phyloP scores from a whole-genome alignment of 495 filamentous ascomycete genomes.

The Hypoxylon fragiforme region DNA sequence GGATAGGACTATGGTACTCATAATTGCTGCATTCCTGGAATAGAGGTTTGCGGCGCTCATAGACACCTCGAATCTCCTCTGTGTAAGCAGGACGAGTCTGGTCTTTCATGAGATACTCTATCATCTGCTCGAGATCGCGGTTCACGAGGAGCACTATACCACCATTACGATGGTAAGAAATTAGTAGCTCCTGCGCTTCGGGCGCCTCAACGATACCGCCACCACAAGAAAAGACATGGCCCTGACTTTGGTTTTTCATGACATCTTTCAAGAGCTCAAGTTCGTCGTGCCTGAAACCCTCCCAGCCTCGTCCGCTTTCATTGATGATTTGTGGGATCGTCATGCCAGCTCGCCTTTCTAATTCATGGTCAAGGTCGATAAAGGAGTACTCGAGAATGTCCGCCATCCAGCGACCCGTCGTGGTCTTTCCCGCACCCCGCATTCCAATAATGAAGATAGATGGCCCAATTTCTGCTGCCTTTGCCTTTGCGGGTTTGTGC shows the following conservation, averaged over 20 bases:
- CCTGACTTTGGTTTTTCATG: constrained; percentile 71
- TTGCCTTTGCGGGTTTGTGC: constrained; percentile 34
- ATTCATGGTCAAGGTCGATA: constrained; percentile 82
- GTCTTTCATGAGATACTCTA: constrained; percentile 87
- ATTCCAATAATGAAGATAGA: constrained; percentile 96
- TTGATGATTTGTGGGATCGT: constrained; percentile 86
- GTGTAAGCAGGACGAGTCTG: constrained; percentile 91
- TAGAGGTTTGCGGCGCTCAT: constrained; percentile 87
- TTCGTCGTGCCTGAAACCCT: constrained; percentile 83
- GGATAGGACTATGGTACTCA: constrained; percentile 81
- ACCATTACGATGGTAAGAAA: constrained; percentile 72
- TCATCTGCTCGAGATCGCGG: constrained; percentile 82
- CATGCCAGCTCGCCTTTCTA: constrained; percentile 71
- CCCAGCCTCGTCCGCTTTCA: constrained; percentile 70
- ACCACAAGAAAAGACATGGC: constrained; percentile 88
- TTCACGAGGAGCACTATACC: constrained; percentile 90
- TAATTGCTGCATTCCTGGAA: constrained; percentile 94
- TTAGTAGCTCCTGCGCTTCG: constrained; percentile 75
- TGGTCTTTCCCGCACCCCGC: constrained; percentile 97
- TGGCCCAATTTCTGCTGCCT: constrained; percentile 44
- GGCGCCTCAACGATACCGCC: constrained; percentile 90
- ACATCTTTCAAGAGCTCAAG: constrained; percentile 70
- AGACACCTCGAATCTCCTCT: constrained; percentile 91
- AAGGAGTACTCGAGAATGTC: constrained; percentile 74
- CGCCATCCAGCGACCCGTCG: constrained; percentile 81